Base-by-base conservation (phyloP, 2,329 filamentous ascomycete genomes). In the Blastomyces silverae region DNA sequence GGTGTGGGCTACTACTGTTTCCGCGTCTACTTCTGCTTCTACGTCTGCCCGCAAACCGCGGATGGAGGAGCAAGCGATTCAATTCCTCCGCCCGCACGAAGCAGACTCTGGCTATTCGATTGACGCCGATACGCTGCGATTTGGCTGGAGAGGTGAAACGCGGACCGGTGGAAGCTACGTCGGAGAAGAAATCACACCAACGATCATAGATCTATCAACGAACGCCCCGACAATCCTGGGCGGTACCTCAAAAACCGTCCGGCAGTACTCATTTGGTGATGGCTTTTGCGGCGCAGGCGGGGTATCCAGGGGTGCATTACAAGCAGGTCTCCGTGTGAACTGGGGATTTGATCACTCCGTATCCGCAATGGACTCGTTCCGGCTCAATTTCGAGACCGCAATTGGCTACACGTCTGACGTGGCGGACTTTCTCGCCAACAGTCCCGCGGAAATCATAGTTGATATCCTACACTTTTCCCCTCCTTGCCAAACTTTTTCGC, bases 381-480 rank as follows among this genome's bases (percentile, higher is more conserved):
- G 74, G 0, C 65, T 73, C 0, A 90, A 90, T 68, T 90, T 89
- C 67, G 77, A 78, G 0, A 64, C 66, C 4, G 72, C 71, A 0
- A 63, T 71, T 1, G 71, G 72, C 6, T 73, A 79, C 0, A 75
- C 79, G 0, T 71, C 74, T 0, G 73, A 79, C 0, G 77, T 89
- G 0, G 81, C 83, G 57, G 69, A 80, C 6, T 77, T 80, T 34
- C 65, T 79, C 4, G 74, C 73, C 0, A 74, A 73, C 10, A 52
- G 69, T 2, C 31, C 66, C 0, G 68, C 75, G 0, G 71, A 74
- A 2, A 67, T 81, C 10, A 78, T 79, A 3, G 83, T 88, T 0
- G 90, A 94, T 69, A 78, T 93, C 1, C 76, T 90, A 0, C 91
- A 95, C 68, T 75, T 92, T 0, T 91, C 88, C 0, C 90, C 89